These are phyloP conservation scores for Patellifolia procumbens DNA, from an alignment of 179 eudicot genomes.

Conservation along the genomic window DNA sequence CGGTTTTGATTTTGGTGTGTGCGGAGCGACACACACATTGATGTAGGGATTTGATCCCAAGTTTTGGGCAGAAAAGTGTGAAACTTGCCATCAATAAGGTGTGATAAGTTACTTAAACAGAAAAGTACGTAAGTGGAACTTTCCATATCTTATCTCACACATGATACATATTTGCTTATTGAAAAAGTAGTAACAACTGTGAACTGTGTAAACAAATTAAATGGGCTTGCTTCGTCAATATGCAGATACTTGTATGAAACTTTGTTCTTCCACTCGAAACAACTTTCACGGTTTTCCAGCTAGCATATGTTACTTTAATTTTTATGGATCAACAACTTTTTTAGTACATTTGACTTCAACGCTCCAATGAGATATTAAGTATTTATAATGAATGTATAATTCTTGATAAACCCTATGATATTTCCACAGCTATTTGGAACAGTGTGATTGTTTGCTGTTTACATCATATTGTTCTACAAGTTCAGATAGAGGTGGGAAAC, in stretches of 20 bases:
- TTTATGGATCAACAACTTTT: neutral
- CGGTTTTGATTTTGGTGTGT: no score
- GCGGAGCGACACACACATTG: no score
- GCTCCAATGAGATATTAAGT: no score
- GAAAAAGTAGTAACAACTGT: neutral
- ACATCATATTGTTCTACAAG: no score
- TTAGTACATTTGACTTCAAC: neutral
- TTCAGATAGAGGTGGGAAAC: no score
- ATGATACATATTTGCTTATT: neutral
- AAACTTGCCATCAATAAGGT: neutral
- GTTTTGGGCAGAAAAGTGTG: no score
- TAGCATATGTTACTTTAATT: neutral
- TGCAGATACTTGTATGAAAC: no score
- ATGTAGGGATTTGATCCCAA: no score
- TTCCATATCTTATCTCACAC: neutral
- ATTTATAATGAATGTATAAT: no score
- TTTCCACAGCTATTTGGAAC: no score
- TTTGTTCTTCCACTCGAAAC: neutral
- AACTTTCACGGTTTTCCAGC: neutral
- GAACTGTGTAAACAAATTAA: neutral
- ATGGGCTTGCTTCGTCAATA: neutral
- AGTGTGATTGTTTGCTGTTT: no score
- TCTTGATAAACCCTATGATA: no score
- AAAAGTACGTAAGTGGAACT: conserved; percentile 1
- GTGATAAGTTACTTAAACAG: neutral